phyloP scores from a whole-genome alignment of 2,329 filamentous ascomycete species.

The Xylariaceae sp. region DNA sequence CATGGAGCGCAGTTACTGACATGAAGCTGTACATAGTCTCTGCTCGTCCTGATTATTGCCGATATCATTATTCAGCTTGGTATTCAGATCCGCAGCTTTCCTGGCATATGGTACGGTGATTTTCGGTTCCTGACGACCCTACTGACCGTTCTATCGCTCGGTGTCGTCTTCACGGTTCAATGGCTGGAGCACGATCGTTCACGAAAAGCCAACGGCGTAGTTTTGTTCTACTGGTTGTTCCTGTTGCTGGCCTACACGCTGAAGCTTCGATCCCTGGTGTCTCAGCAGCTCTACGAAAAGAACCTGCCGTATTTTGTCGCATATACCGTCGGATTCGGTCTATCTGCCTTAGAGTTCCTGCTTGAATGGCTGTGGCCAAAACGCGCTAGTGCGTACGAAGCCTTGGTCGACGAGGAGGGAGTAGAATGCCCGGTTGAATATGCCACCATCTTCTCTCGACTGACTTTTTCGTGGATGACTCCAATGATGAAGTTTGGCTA shows the following conservation, averaged over 20 bases:
- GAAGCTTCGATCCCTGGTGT: conserved; percentile 80
- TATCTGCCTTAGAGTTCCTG: conserved; percentile 65
- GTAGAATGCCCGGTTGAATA: conserved; percentile 74
- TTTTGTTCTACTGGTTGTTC: conserved; percentile 88
- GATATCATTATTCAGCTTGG: conserved; percentile 67
- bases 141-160: conserved; percentile 64
- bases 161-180: conserved; percentile 72
- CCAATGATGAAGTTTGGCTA: conserved; percentile 96
- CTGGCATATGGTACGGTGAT: conserved; percentile 67
- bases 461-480: conserved; percentile 98
- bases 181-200: conserved; percentile 81
- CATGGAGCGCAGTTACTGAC: conserved; percentile 2
- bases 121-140: conserved; percentile 82
- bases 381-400: conserved; percentile 57
- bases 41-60: conserved; percentile 52
- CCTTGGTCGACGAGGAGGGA: conserved; percentile 49
- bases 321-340: conserved; percentile 65
- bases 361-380: conserved; percentile 88
- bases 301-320: conserved; percentile 70
- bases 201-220: conserved; percentile 79
- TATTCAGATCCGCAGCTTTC: conserved; percentile 68
- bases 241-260: conserved; percentile 71
- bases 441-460: conserved; percentile 84
- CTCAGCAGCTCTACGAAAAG: conserved; percentile 64
- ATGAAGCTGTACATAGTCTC: conserved; percentile 13